Percentiles rank a stretch among this genome's conserved stretches.
phyloP scores from a whole-genome alignment of 331 rosid genomes.

The Phaseolus coccineus region DNA sequence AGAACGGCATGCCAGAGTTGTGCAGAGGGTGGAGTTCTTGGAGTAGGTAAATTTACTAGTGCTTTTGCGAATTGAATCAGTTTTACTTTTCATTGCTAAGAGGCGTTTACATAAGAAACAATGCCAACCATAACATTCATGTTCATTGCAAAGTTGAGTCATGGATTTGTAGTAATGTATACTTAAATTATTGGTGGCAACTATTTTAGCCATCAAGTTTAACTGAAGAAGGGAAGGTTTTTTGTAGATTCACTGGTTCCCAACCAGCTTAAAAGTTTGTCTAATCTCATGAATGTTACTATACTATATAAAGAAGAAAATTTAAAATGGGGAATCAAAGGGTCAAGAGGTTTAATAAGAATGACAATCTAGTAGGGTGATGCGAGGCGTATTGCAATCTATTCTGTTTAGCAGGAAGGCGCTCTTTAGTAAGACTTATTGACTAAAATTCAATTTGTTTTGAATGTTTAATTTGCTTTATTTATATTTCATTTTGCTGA shows the following conservation, averaged over 20 bases:
- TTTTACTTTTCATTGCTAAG: conserved; percentile 11
- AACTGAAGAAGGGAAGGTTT: not conserved
- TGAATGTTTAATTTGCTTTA: conserved; percentile 7
- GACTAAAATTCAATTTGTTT: not conserved
- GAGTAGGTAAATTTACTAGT: conserved; percentile 70
- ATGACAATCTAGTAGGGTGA: not conserved
- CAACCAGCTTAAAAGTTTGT: conserved; percentile 2
- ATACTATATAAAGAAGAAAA: not conserved
- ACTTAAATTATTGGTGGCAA: not conserved
- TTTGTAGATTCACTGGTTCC: conserved; percentile 5
- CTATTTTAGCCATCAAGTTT: not conserved
- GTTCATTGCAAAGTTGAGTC: not conserved
- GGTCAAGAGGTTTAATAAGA: not conserved
- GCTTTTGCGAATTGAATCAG: not conserved
- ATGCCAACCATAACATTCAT: not conserved
- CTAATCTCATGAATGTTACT: not conserved
- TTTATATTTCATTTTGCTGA: conserved; percentile 6
- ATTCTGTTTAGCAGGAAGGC: not conserved
- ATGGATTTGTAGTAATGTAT: not conserved
- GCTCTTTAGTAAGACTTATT: conserved; percentile 14
- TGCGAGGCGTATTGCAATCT: conserved; percentile 4
- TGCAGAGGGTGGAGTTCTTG: conserved; percentile 91
- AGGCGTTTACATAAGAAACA: not conserved
- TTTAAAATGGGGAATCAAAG: conserved; percentile 3
- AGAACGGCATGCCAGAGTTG: conserved; percentile 96